These are phyloP conservation scores for Jacaranda copaia DNA, from an alignment of 257 asterid genomes.

Conservation along the genomic window DNA sequence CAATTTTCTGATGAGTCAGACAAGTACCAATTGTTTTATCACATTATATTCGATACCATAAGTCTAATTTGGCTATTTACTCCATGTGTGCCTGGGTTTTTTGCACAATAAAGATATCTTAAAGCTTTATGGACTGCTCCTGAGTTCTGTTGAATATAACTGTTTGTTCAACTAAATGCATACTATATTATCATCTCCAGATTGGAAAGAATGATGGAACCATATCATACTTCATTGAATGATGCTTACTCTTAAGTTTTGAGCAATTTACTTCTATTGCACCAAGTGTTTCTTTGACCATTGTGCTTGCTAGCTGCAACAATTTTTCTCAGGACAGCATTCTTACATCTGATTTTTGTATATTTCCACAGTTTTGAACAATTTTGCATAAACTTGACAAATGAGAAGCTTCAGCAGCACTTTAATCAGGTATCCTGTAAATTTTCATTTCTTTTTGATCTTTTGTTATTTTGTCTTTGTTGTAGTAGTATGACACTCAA, in stretches of 20 bases:
- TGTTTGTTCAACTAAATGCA: no score
- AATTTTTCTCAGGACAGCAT: background rate
- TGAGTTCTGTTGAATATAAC: background rate
- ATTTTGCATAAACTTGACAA: no score
- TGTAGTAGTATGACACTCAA: slow-evolving; percentile 29
- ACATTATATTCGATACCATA: background rate
- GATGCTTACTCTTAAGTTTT: background rate
- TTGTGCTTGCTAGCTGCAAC: slow-evolving; percentile 17
- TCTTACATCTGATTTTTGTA: slow-evolving; percentile 24
- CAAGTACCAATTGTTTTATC: background rate
- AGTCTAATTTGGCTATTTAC: background rate
- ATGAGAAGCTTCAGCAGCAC: no score
- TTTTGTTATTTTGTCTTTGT: slow-evolving; percentile 15
- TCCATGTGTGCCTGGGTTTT: background rate
- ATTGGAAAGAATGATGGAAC: background rate
- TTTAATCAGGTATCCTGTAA: no score
- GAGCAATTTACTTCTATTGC: background rate
- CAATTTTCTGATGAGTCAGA: background rate
- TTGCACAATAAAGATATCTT: background rate
- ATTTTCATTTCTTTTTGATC: slow-evolving; percentile 33
- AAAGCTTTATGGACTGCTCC: background rate
- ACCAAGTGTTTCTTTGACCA: background rate
- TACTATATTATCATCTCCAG: background rate
- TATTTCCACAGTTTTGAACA: slow-evolving; percentile 66
- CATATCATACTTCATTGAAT: background rate